phyloP scores from a whole-genome alignment of 495 filamentous ascomycete species.

The Ascodesmis nigricans region DNA sequence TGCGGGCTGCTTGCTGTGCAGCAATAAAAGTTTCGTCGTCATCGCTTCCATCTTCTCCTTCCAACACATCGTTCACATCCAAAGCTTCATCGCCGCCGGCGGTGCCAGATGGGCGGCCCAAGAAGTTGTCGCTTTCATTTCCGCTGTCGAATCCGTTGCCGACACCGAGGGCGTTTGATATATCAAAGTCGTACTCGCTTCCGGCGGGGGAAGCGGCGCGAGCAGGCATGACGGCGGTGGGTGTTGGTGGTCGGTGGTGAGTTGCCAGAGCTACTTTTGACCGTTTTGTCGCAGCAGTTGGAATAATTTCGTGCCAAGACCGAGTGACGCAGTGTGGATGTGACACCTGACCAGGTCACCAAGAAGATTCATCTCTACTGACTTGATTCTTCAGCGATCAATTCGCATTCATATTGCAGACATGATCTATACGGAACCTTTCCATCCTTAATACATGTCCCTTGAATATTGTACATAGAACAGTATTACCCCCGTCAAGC shows the following conservation, averaged over 20 bases:
- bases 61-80: conserved; percentile 17
- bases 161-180: conserved; percentile 47
- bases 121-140: conserved; percentile 4
- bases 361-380: too few relatives aligned
- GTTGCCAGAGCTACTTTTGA: too few relatives aligned
- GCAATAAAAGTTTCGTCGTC: conserved; percentile 81
- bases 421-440: too few relatives aligned
- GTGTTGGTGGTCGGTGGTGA: background rate
- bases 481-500: too few relatives aligned
- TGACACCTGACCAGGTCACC: too few relatives aligned
- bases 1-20: conserved; percentile 56
- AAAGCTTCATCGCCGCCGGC: conserved; percentile 13
- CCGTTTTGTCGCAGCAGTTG: too few relatives aligned
- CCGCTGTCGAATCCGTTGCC: conserved; percentile 4
- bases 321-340: too few relatives aligned
- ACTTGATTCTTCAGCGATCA: too few relatives aligned
- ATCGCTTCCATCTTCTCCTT: conserved; percentile 29
- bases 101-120: background rate
- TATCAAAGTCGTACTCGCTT: conserved; percentile 86
- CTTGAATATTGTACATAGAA: too few relatives aligned
- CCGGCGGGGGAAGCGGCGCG: conserved; percentile 56
- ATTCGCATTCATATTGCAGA: too few relatives aligned
- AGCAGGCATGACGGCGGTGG: conserved; percentile 10
- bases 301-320: too few relatives aligned
- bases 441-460: too few relatives aligned